A percentile compares a stretch with the other conserved stretches of the same genome.
Conservation (phyloP, 202 grass and related monocot species). For the Thinopyrum obtusiflorum region DNA sequence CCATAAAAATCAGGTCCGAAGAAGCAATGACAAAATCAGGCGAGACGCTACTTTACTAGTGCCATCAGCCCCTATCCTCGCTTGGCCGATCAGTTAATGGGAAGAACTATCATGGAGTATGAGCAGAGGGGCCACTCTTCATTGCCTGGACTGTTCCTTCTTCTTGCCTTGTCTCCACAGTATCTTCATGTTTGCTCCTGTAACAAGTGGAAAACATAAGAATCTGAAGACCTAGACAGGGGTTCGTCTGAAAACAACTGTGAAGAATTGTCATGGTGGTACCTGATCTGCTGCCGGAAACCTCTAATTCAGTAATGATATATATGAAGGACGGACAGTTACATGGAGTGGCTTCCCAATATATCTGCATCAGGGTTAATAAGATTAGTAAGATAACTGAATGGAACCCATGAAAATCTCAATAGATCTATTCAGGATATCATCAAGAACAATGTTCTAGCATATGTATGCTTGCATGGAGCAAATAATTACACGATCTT, state of each 20-base stretch:
- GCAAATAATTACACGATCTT: background rate
- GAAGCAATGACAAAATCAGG: background rate
- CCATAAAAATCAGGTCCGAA: background rate
- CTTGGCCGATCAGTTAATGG: background rate
- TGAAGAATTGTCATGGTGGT: background rate
- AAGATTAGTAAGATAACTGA: slow-evolving; percentile 11
- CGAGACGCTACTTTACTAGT: background rate
- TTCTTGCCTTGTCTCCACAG: slow-evolving; percentile 7
- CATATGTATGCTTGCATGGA: background rate
- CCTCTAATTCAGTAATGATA: slow-evolving; percentile 53
- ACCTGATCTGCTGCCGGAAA: slow-evolving; percentile 27
- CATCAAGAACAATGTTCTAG: background rate
- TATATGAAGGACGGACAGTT: slow-evolving; percentile 32
- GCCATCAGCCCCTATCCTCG: background rate
- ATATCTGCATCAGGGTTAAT: slow-evolving; percentile 47
- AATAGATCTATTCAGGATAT: background rate
- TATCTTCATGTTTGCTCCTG: slow-evolving; percentile 3
- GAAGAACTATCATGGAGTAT: background rate
- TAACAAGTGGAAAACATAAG: background rate
- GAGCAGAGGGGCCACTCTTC: background rate
- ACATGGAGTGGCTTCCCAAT: slow-evolving; percentile 36
- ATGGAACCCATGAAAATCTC: background rate
- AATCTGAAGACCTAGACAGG: background rate
- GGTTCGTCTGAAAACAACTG: background rate
- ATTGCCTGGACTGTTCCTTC: background rate